Base-by-base conservation (phyloP, 2,329 filamentous ascomycete species). In the Clonostachys solani region DNA sequence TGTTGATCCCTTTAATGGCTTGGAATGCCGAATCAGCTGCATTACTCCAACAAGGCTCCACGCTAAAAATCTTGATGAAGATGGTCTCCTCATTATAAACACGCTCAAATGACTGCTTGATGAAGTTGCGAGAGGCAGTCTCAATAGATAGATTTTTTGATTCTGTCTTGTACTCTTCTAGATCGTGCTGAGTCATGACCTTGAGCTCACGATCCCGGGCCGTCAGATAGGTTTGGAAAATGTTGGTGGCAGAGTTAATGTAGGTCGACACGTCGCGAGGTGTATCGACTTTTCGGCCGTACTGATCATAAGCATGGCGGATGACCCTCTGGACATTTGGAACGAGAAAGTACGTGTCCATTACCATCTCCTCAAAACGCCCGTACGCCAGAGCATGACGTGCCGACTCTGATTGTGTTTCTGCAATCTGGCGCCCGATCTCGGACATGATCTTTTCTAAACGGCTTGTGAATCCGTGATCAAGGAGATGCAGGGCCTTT, bases 401-500 rank as follows among this genome's bases (percentile, higher is more conserved):
- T 9, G 81, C 78, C 1, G 79, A 78, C 49, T 81, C 78, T 1
- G 80, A 82, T 51, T 80, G 74, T 1, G 78, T 81, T 5, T 69
- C 70, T 1, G 68, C 61, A 23, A 83, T 74, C 53, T 82, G 79
- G 37, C 71, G 69, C 1, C 74, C 69, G 41, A 83, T 69, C n/a
- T 82, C 79, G 3, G 69, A 59, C 0, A 78, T 79, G 5, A 78
- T 69, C 47, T 69, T 75, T 46, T 81, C 76, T 19, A 80, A 63
- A 10, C 72, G 73, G 23, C 64, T 69, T 9, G 68, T 76, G 58
- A 80, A 80, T 23, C 74, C 78, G 23, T 81, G 74, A 51, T 83
- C 81, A 6, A 85, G 69, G 12, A 85, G 66, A 56, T 84, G 81
- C 10, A 86, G 68, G 1, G 81, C 78, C 54, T 83, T 83, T 29